Evolutionary conservation across 2,329 filamentous ascomycete species (phyloP).

Genomic region (Fusarium anthophilum): DNA sequence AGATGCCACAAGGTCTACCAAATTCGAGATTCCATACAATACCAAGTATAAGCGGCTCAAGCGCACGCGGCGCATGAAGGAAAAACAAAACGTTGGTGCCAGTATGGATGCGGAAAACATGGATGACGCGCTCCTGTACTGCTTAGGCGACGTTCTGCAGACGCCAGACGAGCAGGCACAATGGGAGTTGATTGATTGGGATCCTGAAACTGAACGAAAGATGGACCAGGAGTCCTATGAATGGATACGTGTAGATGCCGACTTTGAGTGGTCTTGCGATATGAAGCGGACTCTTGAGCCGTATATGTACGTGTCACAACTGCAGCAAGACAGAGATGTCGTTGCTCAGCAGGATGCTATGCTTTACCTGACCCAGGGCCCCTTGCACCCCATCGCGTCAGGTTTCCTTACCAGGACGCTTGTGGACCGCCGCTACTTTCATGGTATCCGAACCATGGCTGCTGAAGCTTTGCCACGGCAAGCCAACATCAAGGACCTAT

Average conservation of each 20-base stretch:
- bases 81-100: conserved; percentile 67
- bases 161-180: conserved; percentile 80
- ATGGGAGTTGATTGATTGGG: conserved; percentile 91
- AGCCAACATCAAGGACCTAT: conserved; percentile 69
- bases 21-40: conserved; percentile 96
- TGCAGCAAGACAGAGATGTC: conserved; percentile 96
- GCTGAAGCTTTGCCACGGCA: conserved; percentile 81
- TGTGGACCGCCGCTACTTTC: conserved; percentile 91
- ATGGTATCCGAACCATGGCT: conserved; percentile 89
- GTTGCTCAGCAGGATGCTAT: conserved; percentile 85
- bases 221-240: conserved; percentile 98
- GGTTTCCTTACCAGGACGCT: conserved; percentile 90
- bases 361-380: conserved; percentile 73
- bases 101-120: conserved; percentile 71
- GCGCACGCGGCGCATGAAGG: conserved; percentile 82
- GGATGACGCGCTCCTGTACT: conserved; percentile 88
- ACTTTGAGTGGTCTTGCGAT: conserved; percentile 96
- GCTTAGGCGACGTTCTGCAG: conserved; percentile 89
- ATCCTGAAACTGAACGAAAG: conserved; percentile 83
- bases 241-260: conserved; percentile 97
- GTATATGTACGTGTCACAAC: conserved; percentile 98
- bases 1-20: conserved; percentile 74
- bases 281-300: conserved; percentile 84
- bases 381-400: conserved; percentile 82
- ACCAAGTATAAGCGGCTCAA: conserved; percentile 99